phyloP scores from a whole-genome alignment of 495 filamentous ascomycete species.

The Aspergillus diversus region DNA sequence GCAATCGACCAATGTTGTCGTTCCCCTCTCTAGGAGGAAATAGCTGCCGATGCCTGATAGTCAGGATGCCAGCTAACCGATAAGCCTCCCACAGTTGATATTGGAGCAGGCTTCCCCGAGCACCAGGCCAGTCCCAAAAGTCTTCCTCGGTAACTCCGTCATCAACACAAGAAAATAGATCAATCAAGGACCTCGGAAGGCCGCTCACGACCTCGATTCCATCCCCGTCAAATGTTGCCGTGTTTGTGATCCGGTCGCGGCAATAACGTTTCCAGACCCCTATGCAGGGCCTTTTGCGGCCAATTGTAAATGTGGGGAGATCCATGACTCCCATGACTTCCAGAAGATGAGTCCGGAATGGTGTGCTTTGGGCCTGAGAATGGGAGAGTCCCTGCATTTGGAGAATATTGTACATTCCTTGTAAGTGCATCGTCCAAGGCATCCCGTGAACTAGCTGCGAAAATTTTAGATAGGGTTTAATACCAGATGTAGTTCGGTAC shows the following conservation, averaged over 20 bases:
- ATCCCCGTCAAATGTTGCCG: conserved; percentile 4
- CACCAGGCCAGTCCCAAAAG: conserved; percentile 43
- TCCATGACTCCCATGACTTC: conserved; percentile 48
- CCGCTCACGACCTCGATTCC: conserved; percentile 39
- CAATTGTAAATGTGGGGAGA: conserved; percentile 34
- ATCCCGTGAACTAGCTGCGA: conserved; percentile 38
- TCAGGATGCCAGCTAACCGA: conserved; percentile 38
- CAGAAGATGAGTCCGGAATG: conserved; percentile 35
- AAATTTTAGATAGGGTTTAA: not conserved
- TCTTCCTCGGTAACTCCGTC: conserved; percentile 33
- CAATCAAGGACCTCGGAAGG: conserved; percentile 35
- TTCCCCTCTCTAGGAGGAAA: not conserved
- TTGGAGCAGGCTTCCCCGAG: conserved; percentile 33
- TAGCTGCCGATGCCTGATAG: conserved; percentile 12
- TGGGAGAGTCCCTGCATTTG: conserved; percentile 26
- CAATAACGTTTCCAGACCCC: conserved; percentile 40
- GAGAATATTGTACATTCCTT: conserved; percentile 42
- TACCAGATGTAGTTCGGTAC: not conserved
- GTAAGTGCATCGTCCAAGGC: conserved; percentile 45
- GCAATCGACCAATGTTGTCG: not conserved
- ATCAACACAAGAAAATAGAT: conserved; percentile 37
- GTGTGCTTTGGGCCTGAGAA: not conserved
- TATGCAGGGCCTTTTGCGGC: conserved; percentile 33
- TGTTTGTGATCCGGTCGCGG: conserved; percentile 19
- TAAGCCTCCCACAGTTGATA: conserved; percentile 44